Base-by-base conservation (phyloP, 2,329 filamentous ascomycete species). In the Alternaria infectoria region DNA sequence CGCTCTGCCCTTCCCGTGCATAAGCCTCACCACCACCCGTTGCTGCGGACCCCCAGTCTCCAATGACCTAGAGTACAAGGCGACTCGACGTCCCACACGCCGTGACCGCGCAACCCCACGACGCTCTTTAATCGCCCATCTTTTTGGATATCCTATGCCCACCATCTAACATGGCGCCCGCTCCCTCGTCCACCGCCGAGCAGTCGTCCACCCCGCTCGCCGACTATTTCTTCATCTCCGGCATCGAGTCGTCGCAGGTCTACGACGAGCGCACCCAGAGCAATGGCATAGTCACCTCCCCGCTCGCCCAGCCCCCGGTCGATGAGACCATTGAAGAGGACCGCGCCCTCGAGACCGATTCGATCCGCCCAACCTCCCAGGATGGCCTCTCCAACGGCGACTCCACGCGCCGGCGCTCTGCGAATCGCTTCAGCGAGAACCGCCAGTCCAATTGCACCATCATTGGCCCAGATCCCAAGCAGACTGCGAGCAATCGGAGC, bases 191-290 rank as follows among this genome's bases (percentile, higher is more conserved):
- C 49, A 73, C 81, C 59, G 70, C 79, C 57, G 82, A 85, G 62
- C 71, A 77, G 59, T 81, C 83, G 50, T 82, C 83, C 63, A 82
- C 83, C 58, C 88, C 88, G 59, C 85, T 90, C 58, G 88, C 88
- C 72, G 88, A 90, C 77, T 89, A 88, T 78, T 90, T 90, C 78
- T 90, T 89, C 84, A 90, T 90, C 63, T 82, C 80, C 57, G 84
- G 84, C 65, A 84, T 86, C 65, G 83, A 86, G 76, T 84, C 83
- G 36, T 79, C 82, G 12, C 83, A 84, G 72, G 81, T 86, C 62
- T 84, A 82, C 75, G 83, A 85, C 67, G 82, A 83, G 58, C 77
- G 77, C 75, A 74, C 68, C 61, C 75, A 77, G 62, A 74, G 68
- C 47, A 74, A 59, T 56, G 64, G 69, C 64, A 64, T 77, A 56